Base-by-base conservation (phyloP, 768 basidiomycete genomes). In the Gloeostereum incarnatum region DNA sequence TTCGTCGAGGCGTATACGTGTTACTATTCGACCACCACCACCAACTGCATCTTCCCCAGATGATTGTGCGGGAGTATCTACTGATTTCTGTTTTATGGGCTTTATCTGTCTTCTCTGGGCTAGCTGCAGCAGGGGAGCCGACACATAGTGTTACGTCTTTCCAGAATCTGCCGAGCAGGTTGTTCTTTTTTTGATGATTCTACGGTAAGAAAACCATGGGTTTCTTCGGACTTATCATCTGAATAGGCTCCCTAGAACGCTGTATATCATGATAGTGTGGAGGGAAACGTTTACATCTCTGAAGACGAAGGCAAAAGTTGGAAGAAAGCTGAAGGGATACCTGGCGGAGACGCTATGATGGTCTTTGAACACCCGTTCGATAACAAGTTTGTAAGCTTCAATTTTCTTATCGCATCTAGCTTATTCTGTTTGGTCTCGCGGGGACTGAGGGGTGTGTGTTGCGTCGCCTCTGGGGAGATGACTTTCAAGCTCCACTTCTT, bases 101-200 rank as follows among this genome's bases (percentile, higher is more conserved):
- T 41, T 24, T 29, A 18, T 31, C 16, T 35, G 27, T 23, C 33
- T 3, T 21, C 30, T 35, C 34, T 36, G 2, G 18, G 10, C 23
- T 21, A 10, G 33, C 20, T 11, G 40, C 18, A 13, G 65, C 70
- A 2, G 69, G 68, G 51, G 52, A 68, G 19, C 79, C 78, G 48
- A 53, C 68, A 42, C 61, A 69, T 45, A 44, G 59, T 5, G 48
- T 79, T 38, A 68, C 60, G 23, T 60, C 66, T 40, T 87, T 94
- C 57, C 51, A 72, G 34, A 84, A 85, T 55, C 62, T 86, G 24
- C 90, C 91, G 9, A 6, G 72, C 73, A 9, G 69, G 72, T 49
- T 54, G 94, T 37, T 86, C 84, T 64, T 97, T 91, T 69, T 96
- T 98, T 61, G 87, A 97, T 45, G 94, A 96, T 61, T 81, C 88